Conservation (phyloP, 1,284 basidiomycete genomes). For the Cystobasidium sp. region DNA sequence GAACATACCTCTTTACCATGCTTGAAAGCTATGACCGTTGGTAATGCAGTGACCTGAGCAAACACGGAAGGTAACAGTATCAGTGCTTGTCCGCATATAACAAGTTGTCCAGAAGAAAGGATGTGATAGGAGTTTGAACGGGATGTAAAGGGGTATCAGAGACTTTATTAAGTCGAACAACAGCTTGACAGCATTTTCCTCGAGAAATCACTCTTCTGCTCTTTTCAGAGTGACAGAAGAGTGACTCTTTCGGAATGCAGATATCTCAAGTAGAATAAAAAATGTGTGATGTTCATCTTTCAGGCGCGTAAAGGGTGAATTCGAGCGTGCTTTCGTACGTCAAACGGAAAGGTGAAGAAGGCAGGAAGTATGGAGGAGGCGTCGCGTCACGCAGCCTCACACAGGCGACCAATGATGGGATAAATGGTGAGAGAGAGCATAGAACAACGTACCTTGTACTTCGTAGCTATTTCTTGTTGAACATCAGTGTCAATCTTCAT, state of each 20-base stretch:
- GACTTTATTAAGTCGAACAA: slow-evolving; percentile 12
- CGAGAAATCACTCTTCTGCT: neutral
- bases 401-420: neutral
- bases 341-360: neutral
- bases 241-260: slow-evolving; percentile 6
- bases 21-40: slow-evolving; percentile 43
- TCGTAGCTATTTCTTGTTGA: slow-evolving; percentile 32
- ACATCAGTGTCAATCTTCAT: slow-evolving; percentile 39
- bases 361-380: neutral
- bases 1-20: slow-evolving; percentile 37
- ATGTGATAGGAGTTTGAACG: slow-evolving; percentile 6
- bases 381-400: neutral
- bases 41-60: slow-evolving; percentile 30
- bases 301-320: neutral
- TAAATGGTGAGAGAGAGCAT: neutral
- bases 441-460: slow-evolving; percentile 32
- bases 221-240: neutral
- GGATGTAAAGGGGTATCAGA: slow-evolving; percentile 18
- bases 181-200: slow-evolving; percentile 19
- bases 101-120: neutral
- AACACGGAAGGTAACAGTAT: neutral
- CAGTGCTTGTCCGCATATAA: neutral
- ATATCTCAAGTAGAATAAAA: slow-evolving; percentile 46
- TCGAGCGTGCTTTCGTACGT: neutral
- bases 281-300: slow-evolving; percentile 39